A percentile compares a stretch with the other conserved stretches of the same genome.
Conservation (phyloP, 1,139 yeast genomes). For the Debaryomyces robertsiae region DNA sequence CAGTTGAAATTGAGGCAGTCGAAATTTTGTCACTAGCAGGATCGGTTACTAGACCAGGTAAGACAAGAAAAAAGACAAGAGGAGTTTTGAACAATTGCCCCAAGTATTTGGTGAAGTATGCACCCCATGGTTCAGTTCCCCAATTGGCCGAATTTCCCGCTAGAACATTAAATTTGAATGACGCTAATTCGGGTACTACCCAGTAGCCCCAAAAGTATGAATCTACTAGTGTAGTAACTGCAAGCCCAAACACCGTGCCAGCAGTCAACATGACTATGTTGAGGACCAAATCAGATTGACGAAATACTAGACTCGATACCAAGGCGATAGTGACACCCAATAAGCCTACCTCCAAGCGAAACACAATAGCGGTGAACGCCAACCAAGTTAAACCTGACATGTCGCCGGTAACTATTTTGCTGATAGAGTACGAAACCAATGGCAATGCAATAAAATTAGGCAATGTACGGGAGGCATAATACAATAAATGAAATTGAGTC, state of each 20-base stretch:
- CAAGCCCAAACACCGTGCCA: conserved; percentile 60
- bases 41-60: conserved; percentile 46
- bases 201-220: conserved; percentile 71
- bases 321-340: conserved; percentile 51
- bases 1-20: conserved; percentile 16
- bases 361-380: conserved; percentile 65
- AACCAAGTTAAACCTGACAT: conserved; percentile 58
- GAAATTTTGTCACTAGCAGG: conserved; percentile 34
- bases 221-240: conserved; percentile 58
- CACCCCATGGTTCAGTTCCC: conserved; percentile 79
- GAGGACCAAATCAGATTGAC: conserved; percentile 43
- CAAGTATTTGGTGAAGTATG: conserved; percentile 58
- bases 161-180: conserved; percentile 73
- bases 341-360: conserved; percentile 72
- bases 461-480: conserved; percentile 75
- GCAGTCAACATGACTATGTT: conserved; percentile 43
- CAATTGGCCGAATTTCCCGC: conserved; percentile 73
- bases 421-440: conserved; percentile 57
- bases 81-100: conserved; percentile 67
- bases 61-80: conserved; percentile 47
- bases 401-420: conserved; percentile 54
- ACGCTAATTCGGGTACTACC: conserved; percentile 69
- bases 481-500: conserved; percentile 78
- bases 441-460: conserved; percentile 90
- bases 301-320: conserved; percentile 43